Conservation (phyloP, 2,329 filamentous ascomycete species). For the Venturia asperata region DNA sequence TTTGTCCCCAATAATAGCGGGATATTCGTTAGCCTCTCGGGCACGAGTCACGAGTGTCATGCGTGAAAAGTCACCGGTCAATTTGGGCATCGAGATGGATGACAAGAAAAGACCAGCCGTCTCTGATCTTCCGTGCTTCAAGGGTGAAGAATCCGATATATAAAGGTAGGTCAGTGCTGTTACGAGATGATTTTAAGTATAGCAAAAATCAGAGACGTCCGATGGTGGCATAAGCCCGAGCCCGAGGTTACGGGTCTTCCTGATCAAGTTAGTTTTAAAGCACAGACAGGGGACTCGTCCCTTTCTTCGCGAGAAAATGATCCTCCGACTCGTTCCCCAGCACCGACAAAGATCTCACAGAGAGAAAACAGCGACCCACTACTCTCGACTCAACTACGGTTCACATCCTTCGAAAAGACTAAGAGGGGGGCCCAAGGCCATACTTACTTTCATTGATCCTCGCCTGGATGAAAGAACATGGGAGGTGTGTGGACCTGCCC, state of each 20-base stretch:
- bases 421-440: background rate
- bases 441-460: background rate
- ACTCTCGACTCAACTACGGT: background rate
- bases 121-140: background rate
- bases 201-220: background rate
- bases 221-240: too few relatives aligned
- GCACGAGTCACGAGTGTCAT: background rate
- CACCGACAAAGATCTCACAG: too few relatives aligned
- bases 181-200: background rate
- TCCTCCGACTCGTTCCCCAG: background rate
- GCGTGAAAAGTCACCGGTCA: background rate
- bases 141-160: background rate
- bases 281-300: background rate
- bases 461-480: background rate
- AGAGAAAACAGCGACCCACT: background rate
- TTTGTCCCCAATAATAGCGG: too few relatives aligned
- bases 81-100: background rate
- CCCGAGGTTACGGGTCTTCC: too few relatives aligned
- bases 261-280: background rate
- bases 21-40: background rate
- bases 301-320: background rate
- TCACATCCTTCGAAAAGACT: background rate
- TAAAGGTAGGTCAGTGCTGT: background rate
- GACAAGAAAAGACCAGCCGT: background rate
- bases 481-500: background rate